Base-by-base conservation (phyloP, 2,329 filamentous ascomycete genomes). In the Pseudodiploospora longispora region DNA sequence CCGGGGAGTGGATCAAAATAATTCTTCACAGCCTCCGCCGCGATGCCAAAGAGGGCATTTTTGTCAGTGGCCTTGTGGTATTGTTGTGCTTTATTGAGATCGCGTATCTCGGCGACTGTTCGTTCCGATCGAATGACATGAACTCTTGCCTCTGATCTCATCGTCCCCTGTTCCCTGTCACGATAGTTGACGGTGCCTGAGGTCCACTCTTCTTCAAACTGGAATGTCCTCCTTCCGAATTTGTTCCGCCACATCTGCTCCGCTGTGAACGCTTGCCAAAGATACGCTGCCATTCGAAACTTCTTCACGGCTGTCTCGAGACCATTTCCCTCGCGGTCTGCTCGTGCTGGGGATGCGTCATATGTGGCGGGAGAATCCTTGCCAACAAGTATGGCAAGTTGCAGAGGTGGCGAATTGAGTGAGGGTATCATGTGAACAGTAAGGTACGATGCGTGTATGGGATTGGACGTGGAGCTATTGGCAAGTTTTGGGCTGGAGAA, bases 231-330 rank as follows among this genome's bases (percentile, higher is more conserved):
- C 47, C 91, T 78, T 7, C 90, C 89, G 53, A 97, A 80, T 48
- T 84, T 86, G 60, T 95, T 86, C 50, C 88, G 82, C 62, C 80
- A 85, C 91, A 97, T 97, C 61, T 97, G 90, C 62, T 98, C 93
- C 6, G 87, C 88, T 0, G 91, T 97, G 58, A 95, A 97, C 6
- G 90, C 88, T 62, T 98, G 93, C 90, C 93, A 97, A 10, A 97
- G 72, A 60, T 97, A 96, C 27, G 88, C 91, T 12, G 89, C 85
- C 85, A 95, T 96, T 50, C 90, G 80, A 61, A 93, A 96, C 61
- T 98, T 98, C 56, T 79, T 80, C 41, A 95, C 75, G 0, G 93
- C 93, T 6, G 79, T 80, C 8, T 90, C 83, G 32, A 97, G 60
- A 1, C 76, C 77, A 62, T 95, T 95, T 12, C 87, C 90, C 70